Evolutionary conservation across 2,329 filamentous ascomycete genomes (phyloP).

Genomic region (Stagonosporopsis chrysanthemi): DNA sequence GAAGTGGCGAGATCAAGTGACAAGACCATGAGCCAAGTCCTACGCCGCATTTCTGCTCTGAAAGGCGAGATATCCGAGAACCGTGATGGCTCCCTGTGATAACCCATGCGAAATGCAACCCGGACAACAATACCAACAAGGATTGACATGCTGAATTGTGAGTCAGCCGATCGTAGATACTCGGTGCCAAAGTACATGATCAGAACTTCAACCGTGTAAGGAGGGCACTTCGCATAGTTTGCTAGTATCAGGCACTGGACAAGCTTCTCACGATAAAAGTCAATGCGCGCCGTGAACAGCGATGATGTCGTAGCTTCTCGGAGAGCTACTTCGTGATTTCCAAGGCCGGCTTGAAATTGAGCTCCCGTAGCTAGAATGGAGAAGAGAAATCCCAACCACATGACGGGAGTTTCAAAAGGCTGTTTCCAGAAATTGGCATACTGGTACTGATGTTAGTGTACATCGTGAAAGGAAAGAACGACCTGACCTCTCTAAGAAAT

Average conservation of each 20-base stretch:
- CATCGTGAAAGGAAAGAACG: neutral
- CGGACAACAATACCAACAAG: slow-evolving; percentile 42
- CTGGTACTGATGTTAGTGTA: slow-evolving; percentile 31
- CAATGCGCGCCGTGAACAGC: slow-evolving; percentile 31
- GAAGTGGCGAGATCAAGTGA: slow-evolving; percentile 51
- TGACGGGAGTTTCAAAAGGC: slow-evolving; percentile 47
- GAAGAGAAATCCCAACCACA: slow-evolving; percentile 57
- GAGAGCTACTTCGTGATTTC: slow-evolving; percentile 8
- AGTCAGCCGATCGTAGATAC: slow-evolving; percentile 38
- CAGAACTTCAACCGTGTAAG: slow-evolving; percentile 42
- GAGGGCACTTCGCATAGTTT: slow-evolving; percentile 47
- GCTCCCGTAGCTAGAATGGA: slow-evolving; percentile 46
- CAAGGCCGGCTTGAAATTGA: slow-evolving; percentile 34
- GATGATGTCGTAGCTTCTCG: slow-evolving; percentile 20
- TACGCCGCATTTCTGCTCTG: slow-evolving; percentile 66
- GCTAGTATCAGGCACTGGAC: slow-evolving; percentile 44
- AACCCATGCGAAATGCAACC: slow-evolving; percentile 51
- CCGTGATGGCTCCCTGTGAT: slow-evolving; percentile 52
- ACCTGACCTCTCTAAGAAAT: slow-evolving; percentile 36
- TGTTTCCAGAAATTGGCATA: slow-evolving; percentile 56
- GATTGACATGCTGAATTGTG: slow-evolving; percentile 41
- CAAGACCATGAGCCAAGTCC: slow-evolving; percentile 65
- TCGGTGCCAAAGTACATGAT: slow-evolving; percentile 43
- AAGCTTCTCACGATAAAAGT: slow-evolving; percentile 42
- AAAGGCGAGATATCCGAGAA: slow-evolving; percentile 58